Evolutionary conservation across 2,329 filamentous ascomycete genomes (phyloP), one percentile per base, ranked within the genome.

Genomic region (Pseudogymnoascus sp.): DNA sequence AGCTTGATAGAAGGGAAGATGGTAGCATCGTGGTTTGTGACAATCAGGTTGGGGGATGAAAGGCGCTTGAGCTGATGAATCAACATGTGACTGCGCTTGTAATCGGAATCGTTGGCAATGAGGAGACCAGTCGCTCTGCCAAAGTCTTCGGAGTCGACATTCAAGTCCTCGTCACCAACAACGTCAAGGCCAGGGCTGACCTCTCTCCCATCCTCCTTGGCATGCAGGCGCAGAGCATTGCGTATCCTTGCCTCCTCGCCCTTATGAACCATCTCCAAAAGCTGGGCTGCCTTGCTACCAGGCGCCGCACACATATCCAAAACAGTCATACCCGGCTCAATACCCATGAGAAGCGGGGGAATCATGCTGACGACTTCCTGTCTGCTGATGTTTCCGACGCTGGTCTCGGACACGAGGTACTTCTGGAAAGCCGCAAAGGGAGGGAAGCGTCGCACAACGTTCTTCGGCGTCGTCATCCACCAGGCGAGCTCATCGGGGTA

Each of bases 331-430:
- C 92, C 91, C 4, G 94, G 92, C 68, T 86, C 85, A 59, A 97
- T 82, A 71, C 97, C 92, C 80, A 99, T 89, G 69, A 97, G 81
- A 69, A 97, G 83, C 27, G 94, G 94, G 27, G 94, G 94, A 66
- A 99, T 97, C 94, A 99, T 99, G 79, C 91, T 96, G 71, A 99
- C 94, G 48, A 96, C 89, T 78, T 99, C 94, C 76, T 99, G 94
- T 70, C 94, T 86, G 76, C 90, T 96, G 71, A 99, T 97, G 75
- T 97, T 99, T 70, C 94, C 94, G 21, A 97, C 92, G 62, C 90
- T 92, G 3, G 94, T 97, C 81, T 99, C 94, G 60, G 93, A 95
- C 59, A 99, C 94, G 59, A 99, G 83, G 79, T 97, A 99, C 74
- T 95, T 96, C 75, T 99, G 94, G 77, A 99, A 97, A 29, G 90